phyloP scores from a whole-genome alignment of 257 asterid genomes.

The Jacaranda mimosifolia region DNA sequence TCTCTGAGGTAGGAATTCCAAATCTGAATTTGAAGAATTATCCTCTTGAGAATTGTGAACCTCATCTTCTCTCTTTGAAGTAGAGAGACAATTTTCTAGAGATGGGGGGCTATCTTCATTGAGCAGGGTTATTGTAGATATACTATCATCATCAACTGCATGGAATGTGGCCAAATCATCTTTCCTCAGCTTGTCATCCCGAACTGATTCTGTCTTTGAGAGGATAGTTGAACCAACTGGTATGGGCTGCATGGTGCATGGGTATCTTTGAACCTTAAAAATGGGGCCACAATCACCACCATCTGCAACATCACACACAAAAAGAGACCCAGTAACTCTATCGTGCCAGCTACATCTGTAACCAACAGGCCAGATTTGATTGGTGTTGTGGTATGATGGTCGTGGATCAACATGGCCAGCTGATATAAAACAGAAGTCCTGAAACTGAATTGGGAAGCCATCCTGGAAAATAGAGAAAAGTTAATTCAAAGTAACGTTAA shows the following conservation, averaged over 20 bases:
- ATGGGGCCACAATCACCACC: conserved; percentile 90
- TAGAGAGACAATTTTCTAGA: conserved; percentile 53
- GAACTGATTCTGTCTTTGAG: conserved; percentile 44
- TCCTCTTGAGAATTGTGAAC: conserved; percentile 45
- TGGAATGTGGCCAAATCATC: conserved; percentile 49
- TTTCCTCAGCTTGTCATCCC: conserved; percentile 44
- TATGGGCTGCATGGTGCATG: conserved; percentile 72
- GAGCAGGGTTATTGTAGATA: conserved; percentile 69
- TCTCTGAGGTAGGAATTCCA: conserved; percentile 43
- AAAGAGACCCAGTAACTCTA: conserved; percentile 85
- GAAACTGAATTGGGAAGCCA: conserved; percentile 86
- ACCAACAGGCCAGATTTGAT: conserved; percentile 94
- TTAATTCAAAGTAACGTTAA: conserved; percentile 21
- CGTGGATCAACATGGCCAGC: conserved; percentile 80
- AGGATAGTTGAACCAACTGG: conserved; percentile 77
- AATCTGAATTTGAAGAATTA: conserved; percentile 49
- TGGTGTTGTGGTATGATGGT: conserved; percentile 66
- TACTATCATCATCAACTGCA: conserved; percentile 70
- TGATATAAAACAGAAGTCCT: conserved; percentile 82
- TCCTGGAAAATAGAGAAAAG: conserved; percentile 59
- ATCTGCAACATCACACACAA: conserved; percentile 79
- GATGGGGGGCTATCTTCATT: conserved; percentile 74
- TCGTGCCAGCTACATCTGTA: conserved; percentile 96
- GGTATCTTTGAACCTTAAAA: conserved; percentile 75
- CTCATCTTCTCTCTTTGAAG: conserved; percentile 45